These are phyloP conservation scores for Scheffersomyces coipomensis DNA, from an alignment of 805 yeast genomes.

Conservation along the genomic window DNA sequence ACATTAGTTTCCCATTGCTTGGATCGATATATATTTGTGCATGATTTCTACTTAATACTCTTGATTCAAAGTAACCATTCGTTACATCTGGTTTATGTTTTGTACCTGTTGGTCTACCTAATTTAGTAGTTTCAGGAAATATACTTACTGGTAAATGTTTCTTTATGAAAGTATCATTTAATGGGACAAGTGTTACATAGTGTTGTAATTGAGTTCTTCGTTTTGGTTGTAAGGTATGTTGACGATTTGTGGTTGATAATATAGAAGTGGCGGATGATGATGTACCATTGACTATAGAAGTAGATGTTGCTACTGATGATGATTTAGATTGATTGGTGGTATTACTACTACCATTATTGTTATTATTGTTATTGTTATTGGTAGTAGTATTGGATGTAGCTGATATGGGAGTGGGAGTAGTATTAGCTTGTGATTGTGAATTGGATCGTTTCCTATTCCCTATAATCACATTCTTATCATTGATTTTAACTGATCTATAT, in stretches of 20 bases:
- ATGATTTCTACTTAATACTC: constrained; percentile 90
- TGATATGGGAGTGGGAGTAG: constrained; percentile 17
- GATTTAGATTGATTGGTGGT: no score
- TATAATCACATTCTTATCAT: constrained; percentile 2
- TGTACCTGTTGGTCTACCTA: constrained; percentile 86
- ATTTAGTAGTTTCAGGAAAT: constrained; percentile 76
- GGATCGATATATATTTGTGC: constrained; percentile 84
- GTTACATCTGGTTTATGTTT: constrained; percentile 58
- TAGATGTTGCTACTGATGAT: constrained; percentile 2
- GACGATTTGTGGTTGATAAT: constrained; percentile 4
- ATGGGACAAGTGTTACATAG: constrained; percentile 68
- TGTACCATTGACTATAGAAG: constrained; percentile 2
- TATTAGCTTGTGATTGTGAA: constrained; percentile 40
- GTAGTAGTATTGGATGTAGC: constrained; percentile 3
- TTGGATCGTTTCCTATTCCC: constrained; percentile 33
- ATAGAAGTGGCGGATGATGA: constrained; percentile 1
- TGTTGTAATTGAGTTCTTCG: constrained; percentile 37
- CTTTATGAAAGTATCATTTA: constrained; percentile 79
- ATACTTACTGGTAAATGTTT: constrained; percentile 79
- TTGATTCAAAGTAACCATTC: constrained; percentile 91
- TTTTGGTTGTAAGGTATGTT: constrained; percentile 13
- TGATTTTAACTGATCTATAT: neutral
- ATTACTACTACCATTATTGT: no score
- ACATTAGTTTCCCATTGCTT: constrained; percentile 60
- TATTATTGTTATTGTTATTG: neutral